Base-by-base conservation (phyloP, 768 basidiomycete species). In the Mycena filopes region DNA sequence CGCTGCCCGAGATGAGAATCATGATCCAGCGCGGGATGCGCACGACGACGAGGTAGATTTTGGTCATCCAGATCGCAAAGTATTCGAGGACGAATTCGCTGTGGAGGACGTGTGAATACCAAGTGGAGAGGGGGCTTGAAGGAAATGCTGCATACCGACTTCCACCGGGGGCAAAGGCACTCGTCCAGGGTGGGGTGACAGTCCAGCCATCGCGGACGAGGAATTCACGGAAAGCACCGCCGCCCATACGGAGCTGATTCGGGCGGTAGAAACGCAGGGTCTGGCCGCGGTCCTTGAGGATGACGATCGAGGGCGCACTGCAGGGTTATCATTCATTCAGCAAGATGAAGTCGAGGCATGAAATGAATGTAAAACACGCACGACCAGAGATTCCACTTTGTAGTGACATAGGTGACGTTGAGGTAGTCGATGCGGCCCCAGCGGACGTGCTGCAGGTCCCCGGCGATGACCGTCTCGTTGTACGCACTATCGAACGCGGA, bases 381-480 rank as follows among this genome's bases (percentile, higher is more conserved):
- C 95, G 86, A 85, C 93, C 94, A 96, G 50, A 96, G 76, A 38
- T 75, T 81, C 95, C 95, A 97, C 73, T 91, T 91, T 2, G 94
- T 94, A 60, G 94, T 96, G 60, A 95, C 76, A 56, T 82, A 78
- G 4, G 93, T 95, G 67, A 96, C 94, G 66, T 90, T 89, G 67
- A 95, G 79, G 76, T 95, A 97, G 80, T 96, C 94, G 62, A 97
- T 87, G 65, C 95, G 88, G 54, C 87, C 95, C 86, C 91, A 96
- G 61, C 86, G 88, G 60, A 96, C 85, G 72, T 93, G 75, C 4
- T 87, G 88, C 20, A 93, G 77, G 73, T 91, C 92, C 12, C 83
- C 84, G 23, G 83, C 84, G 16, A 85, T 73, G 36, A 85, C 56
- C 7, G 89, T 85, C 66, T 84, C 78, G 74, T 94, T 92, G 75